Conservation (phyloP, 306 rosid species). For the Macrotyloma uniflorum region DNA sequence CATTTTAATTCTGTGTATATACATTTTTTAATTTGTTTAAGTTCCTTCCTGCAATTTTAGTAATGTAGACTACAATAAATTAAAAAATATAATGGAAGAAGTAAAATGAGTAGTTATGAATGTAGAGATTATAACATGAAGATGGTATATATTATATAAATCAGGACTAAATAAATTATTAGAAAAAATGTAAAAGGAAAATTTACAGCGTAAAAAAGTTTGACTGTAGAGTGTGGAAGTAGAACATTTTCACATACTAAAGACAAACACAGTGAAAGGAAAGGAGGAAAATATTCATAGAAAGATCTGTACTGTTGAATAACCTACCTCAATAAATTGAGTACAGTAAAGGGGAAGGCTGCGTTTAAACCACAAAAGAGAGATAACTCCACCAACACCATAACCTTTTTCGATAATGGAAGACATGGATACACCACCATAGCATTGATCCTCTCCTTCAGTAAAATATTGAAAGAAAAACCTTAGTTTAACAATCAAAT, state of each 20-base stretch:
- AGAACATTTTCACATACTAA: neutral
- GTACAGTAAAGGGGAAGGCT: conserved; percentile 98
- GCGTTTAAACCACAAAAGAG: conserved; percentile 98
- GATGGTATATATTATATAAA: too few relatives aligned
- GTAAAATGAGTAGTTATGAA: too few relatives aligned
- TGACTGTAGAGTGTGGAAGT: neutral
- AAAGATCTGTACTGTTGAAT: conserved; percentile 27
- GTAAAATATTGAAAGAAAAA: conserved; percentile 33
- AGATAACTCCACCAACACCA: conserved; percentile 94
- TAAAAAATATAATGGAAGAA: too few relatives aligned
- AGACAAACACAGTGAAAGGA: neutral
- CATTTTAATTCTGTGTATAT: too few relatives aligned
- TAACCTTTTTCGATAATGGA: conserved; percentile 88
- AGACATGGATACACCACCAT: conserved; percentile 98
- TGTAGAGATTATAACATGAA: too few relatives aligned
- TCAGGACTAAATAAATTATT: too few relatives aligned
- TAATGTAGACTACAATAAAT: too few relatives aligned
- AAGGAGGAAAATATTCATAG: neutral
- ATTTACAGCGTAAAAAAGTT: conserved; percentile 10
- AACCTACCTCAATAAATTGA: conserved; percentile 84
- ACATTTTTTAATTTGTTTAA: too few relatives aligned
- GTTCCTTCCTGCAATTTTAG: too few relatives aligned
- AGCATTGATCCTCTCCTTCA: conserved; percentile 96
- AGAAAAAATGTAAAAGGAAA: too few relatives aligned
- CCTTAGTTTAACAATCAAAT: conserved; percentile 31